Conservation (phyloP, 805 yeast species). For the Schwanniomyces pseudopolymorphus region DNA sequence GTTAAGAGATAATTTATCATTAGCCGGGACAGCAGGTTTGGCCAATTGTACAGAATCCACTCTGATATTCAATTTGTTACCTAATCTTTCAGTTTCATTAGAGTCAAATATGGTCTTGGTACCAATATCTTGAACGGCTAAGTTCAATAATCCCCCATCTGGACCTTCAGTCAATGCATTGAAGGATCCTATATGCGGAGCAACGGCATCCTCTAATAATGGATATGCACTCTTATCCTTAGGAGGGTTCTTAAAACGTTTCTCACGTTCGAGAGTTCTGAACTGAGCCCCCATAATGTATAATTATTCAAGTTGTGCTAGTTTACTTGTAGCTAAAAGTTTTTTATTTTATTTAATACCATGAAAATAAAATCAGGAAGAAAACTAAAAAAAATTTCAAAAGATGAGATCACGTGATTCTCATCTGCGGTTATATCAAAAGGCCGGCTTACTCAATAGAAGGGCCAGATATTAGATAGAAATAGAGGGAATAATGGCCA, state of each 20-base stretch:
- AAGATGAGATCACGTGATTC: constrained; percentile 12
- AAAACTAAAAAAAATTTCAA: constrained; percentile 6
- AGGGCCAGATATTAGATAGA: no score
- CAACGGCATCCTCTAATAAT: constrained; percentile 81
- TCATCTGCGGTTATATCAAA: neutral
- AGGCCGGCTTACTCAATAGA: no score
- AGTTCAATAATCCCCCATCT: constrained; percentile 78
- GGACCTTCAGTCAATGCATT: constrained; percentile 91
- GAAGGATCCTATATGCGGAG: constrained; percentile 95
- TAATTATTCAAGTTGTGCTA: neutral
- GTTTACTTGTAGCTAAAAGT: neutral
- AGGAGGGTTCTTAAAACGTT: constrained; percentile 85
- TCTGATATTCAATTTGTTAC: constrained; percentile 81
- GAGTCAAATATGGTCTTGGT: constrained; percentile 82
- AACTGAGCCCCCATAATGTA: constrained; percentile 53
- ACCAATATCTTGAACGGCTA: constrained; percentile 89
- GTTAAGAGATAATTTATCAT: constrained; percentile 72
- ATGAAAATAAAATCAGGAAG: neutral
- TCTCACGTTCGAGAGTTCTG: constrained; percentile 84
- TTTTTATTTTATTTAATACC: neutral
- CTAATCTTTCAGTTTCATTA: constrained; percentile 62
- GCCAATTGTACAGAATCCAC: constrained; percentile 88
- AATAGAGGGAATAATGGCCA: constrained; percentile 82
- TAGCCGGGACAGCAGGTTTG: constrained; percentile 72
- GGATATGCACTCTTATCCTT: constrained; percentile 82